phyloP scores from a whole-genome alignment of 2,329 filamentous ascomycete genomes.

The Alternaria arborescens region DNA sequence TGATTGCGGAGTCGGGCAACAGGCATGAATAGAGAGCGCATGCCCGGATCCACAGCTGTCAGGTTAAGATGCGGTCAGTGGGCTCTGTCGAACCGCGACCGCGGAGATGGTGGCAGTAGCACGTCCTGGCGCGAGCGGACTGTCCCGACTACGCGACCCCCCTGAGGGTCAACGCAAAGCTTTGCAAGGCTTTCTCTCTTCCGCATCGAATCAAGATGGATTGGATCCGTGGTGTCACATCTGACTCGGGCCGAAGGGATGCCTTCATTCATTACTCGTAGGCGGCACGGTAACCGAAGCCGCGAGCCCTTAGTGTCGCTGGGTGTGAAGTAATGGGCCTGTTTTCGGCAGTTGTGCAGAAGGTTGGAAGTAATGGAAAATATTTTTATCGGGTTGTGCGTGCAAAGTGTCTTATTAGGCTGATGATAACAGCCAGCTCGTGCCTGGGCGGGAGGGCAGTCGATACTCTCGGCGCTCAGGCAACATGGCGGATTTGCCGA shows the following conservation, averaged over 20 bases:
- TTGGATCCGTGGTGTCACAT: constrained; percentile 23
- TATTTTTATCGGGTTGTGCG: not conserved
- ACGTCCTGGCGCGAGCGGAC: constrained; percentile 29
- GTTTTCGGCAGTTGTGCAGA: not conserved
- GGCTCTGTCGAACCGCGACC: constrained; percentile 26
- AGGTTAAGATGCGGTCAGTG: constrained; percentile 39
- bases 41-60: constrained; percentile 4
- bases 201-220: constrained; percentile 14
- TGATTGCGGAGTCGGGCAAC: constrained; percentile 6
- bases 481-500: constrained; percentile 27
- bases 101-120: constrained; percentile 27
- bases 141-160: constrained; percentile 29
- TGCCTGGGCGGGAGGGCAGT: constrained; percentile 10
- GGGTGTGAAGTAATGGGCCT: not conserved
- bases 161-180: constrained; percentile 16
- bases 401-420: constrained; percentile 13
- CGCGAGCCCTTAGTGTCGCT: constrained; percentile 2
- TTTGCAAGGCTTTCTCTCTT: constrained; percentile 10
- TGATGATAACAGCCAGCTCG: constrained; percentile 6
- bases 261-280: constrained; percentile 17
- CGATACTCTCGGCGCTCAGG: constrained; percentile 15
- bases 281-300: constrained; percentile 17
- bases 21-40: constrained; percentile 1
- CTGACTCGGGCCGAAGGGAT: constrained; percentile 29
- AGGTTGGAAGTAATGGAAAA: not conserved